Base-by-base conservation (phyloP, 768 basidiomycete genomes). In the Phlegmacium glaucopus region DNA sequence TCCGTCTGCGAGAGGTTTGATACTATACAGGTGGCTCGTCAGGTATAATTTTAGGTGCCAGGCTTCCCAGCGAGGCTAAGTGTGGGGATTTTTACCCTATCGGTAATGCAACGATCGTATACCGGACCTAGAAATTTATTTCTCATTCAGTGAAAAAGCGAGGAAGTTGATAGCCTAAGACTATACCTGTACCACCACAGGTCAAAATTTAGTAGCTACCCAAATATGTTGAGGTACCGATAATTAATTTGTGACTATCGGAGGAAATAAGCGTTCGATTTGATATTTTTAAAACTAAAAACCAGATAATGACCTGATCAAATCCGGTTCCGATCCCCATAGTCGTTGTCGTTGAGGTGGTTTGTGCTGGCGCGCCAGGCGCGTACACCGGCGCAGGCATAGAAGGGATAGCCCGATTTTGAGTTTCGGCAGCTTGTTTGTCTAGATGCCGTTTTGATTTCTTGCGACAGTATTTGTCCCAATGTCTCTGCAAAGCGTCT, bases 401-500 rank as follows among this genome's bases (percentile, higher is more conserved):
- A 6, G 10, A 11, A 34, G 32, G 6, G 32, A 11, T n/a, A 34
- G 32, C 6, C n/a, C 32, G 11, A 10, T 11, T 34, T n/a, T n/a
- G 10, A 10, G 32, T n/a, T 34, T 34, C 32, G n/a, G 32, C 32
- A 11, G 32, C 32, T n/a, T 34, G 32, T n/a, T n/a, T 34, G 17
- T 47, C 49, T 36, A 53, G 39, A 41, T 50, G 46, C 16, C 55
- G 47, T 34, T 50, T 49, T 1, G 55, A 45, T 16, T 51, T 50
- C 27, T 57, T 53, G 32, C 58, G 56, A 38, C 58, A 60, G 44
- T 60, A 60, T 28, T 53, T 55, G 25, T 57, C 56, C 56, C 54
- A 55, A 42, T 60, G 58, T 1, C 58, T 49, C 39, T 57, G 58
- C 9, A 57, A 49, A n/a, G 58, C 56, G 22, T 60, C 58, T 52